phyloP scores from a whole-genome alignment of 495 filamentous ascomycete species.

The Thermothielavioides terrestris region DNA sequence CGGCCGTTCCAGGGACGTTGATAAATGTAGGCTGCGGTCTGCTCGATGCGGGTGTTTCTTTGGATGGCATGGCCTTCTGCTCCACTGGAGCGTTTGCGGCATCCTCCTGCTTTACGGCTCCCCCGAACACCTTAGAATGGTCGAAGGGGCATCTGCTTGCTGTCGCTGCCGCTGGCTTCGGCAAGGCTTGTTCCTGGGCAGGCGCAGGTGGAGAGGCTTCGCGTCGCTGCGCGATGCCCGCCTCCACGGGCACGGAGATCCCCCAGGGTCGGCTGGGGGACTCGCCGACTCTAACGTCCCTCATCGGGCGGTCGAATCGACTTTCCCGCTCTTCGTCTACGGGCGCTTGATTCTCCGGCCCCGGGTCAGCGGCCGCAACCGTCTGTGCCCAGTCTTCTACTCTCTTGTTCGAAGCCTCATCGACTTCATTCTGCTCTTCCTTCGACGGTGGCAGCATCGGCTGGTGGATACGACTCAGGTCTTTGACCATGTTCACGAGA shows the following conservation, averaged over 20 bases:
- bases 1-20: conserved; percentile 22
- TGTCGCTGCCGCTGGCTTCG: conserved; percentile 14
- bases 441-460: conserved; percentile 60
- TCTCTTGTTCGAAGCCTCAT: conserved; percentile 47
- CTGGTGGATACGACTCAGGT: conserved; percentile 73
- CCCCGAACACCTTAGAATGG: conserved; percentile 31
- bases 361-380: conserved; percentile 46
- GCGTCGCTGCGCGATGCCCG: conserved; percentile 18
- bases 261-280: conserved; percentile 88
- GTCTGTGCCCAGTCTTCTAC: conserved; percentile 76
- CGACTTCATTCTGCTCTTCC: conserved; percentile 36
- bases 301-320: conserved; percentile 71
- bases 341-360: conserved; percentile 22
- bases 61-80: conserved; percentile 16
- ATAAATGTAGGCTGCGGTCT: conserved; percentile 34
- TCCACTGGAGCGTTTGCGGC: conserved; percentile 11
- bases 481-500: conserved; percentile 82
- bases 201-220: conserved; percentile 36
- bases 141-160: conserved; percentile 40
- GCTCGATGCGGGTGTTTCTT: conserved; percentile 12
- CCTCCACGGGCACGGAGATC: conserved; percentile 53
- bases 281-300: conserved; percentile 79
- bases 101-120: conserved; percentile 11
- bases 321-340: conserved; percentile 39
- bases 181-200: conserved; percentile 23